Conservation (phyloP, 1,284 basidiomycete species). For the Agroathelia rolfsii region DNA sequence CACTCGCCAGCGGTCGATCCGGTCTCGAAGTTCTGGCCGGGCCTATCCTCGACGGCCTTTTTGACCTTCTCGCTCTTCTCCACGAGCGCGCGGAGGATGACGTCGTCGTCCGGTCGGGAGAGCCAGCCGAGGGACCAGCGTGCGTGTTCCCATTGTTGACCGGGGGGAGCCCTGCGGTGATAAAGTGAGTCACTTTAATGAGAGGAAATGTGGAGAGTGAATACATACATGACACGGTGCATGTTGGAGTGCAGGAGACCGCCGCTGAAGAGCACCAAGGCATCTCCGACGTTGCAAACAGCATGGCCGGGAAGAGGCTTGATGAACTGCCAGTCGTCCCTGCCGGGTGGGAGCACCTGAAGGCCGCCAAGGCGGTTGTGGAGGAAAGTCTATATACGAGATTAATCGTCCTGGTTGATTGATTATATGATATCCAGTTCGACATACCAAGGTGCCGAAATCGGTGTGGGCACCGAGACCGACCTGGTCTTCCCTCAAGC, state of each 20-base stretch:
- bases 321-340: conserved; percentile 31
- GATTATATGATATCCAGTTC: conserved; percentile 1
- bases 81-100: conserved; percentile 15
- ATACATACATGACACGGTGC: conserved; percentile 24
- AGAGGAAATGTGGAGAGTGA: neutral
- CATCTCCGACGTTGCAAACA: conserved; percentile 24
- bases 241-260: conserved; percentile 29
- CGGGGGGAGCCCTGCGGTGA: conserved; percentile 17
- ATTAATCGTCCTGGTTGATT: conserved; percentile 16
- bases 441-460: conserved; percentile 23
- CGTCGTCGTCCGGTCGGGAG: conserved; percentile 22
- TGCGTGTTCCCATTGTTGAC: conserved; percentile 19
- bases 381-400: conserved; percentile 19
- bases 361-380: conserved; percentile 34
- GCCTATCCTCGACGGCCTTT: conserved; percentile 15
- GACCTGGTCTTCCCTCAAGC: conserved; percentile 15
- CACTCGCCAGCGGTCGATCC: conserved; percentile 19
- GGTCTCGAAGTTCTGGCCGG: conserved; percentile 14
- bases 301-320: conserved; percentile 12
- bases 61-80: conserved; percentile 17
- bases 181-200: conserved; percentile 1
- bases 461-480: conserved; percentile 27
- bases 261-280: conserved; percentile 31
- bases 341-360: conserved; percentile 27
- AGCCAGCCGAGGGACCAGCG: conserved; percentile 30